Conservation (phyloP, 345 rosid genomes). For the Acer negundo region DNA sequence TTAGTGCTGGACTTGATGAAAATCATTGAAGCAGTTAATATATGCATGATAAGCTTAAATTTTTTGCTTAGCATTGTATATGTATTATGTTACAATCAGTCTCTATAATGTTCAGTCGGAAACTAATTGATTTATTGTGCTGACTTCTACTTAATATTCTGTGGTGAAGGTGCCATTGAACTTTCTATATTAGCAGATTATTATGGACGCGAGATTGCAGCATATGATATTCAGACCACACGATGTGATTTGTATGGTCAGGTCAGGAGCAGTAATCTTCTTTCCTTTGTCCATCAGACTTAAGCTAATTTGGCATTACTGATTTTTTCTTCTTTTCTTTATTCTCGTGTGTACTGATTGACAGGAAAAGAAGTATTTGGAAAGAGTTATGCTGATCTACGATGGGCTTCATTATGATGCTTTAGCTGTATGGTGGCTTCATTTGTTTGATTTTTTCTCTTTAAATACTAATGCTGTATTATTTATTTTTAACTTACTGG, state of each 20-base stretch:
- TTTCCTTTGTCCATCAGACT: neutral
- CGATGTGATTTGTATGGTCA: constrained; percentile 97
- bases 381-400: constrained; percentile 45
- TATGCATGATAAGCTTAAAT: too few species aligned
- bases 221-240: constrained; percentile 85
- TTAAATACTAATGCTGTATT: too few species aligned
- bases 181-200: constrained; percentile 85
- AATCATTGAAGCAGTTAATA: too few species aligned
- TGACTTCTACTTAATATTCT: constrained; percentile 14
- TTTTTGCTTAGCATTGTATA: too few species aligned
- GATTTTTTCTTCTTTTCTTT: neutral
- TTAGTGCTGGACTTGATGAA: too few species aligned
- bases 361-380: constrained; percentile 66
- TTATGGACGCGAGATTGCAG: constrained; percentile 84
- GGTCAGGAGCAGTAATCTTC: constrained; percentile 41
- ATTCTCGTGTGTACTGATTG: constrained; percentile 13
- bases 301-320: neutral
- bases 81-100: too few species aligned
- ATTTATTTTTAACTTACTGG: too few species aligned
- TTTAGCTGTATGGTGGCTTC: constrained; percentile 39
- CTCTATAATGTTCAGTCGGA: neutral
- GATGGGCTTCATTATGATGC: constrained; percentile 98
- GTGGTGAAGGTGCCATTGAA: constrained; percentile 84
- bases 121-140: neutral
- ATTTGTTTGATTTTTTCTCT: too few species aligned